phyloP scores from a whole-genome alignment of 352 stramenopile genomes.

The Globisporangium splendens region DNA sequence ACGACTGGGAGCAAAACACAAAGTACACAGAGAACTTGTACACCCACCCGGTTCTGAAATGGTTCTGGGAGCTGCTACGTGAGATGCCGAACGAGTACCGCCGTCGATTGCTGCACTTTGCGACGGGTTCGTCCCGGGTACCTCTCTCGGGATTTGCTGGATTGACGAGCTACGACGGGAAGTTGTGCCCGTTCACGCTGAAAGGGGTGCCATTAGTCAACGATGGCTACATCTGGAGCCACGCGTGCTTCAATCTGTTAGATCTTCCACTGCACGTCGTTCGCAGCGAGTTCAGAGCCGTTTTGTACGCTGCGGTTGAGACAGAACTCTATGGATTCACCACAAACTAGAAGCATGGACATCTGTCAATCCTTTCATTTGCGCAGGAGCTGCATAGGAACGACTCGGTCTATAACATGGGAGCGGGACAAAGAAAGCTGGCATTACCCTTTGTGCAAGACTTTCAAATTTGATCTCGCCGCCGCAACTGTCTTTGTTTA shows the following conservation, averaged over 20 bases:
- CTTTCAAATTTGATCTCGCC: no score
- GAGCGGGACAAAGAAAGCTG: no score
- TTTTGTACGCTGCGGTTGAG: no score
- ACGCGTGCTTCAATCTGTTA: constrained; percentile 9
- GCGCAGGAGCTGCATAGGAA: no score
- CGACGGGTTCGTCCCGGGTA: constrained; percentile 33
- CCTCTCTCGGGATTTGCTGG: constrained; percentile 24
- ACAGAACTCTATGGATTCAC: no score
- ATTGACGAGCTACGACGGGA: constrained; percentile 29
- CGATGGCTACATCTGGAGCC: constrained; percentile 3
- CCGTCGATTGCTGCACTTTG: constrained; percentile 33
- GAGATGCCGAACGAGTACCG: constrained; percentile 23
- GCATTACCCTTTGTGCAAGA: no score
- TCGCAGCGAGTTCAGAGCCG: no score
- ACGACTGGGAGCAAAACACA: constrained; percentile 82
- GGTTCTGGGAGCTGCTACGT: constrained; percentile 52
- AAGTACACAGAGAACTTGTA: neutral
- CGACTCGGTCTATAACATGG: no score
- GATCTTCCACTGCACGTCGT: neutral
- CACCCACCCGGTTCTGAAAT: neutral
- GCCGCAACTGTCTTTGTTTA: no score
- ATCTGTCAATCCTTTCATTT: no score
- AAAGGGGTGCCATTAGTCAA: neutral
- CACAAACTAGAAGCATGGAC: no score
- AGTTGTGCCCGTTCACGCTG: constrained; percentile 23